These are phyloP conservation scores for Debaryomyces maramus DNA, from an alignment of 805 yeast species.

Conservation along the genomic window DNA sequence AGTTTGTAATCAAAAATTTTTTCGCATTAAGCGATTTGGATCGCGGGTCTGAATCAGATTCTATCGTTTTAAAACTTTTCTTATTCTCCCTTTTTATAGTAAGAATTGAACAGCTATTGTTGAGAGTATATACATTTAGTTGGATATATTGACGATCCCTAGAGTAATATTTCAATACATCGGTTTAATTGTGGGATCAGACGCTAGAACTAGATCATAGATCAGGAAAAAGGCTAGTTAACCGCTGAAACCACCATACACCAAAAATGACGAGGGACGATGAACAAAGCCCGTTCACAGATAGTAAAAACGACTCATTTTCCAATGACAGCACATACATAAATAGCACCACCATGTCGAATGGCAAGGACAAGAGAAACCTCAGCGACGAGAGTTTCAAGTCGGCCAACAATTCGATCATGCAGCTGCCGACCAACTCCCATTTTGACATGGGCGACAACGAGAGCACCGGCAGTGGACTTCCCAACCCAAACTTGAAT, in stretches of 20 bases:
- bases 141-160: too few species aligned
- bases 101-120: too few species aligned
- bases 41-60: constrained; percentile 1
- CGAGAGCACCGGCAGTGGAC: constrained; percentile 16
- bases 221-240: too few species aligned
- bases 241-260: neutral
- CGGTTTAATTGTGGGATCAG: neutral
- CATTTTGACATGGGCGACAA: constrained; percentile 2
- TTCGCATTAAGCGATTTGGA: neutral
- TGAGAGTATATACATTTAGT: too few species aligned
- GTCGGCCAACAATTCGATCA: constrained; percentile 11
- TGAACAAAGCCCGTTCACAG: constrained; percentile 7
- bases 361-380: constrained; percentile 6
- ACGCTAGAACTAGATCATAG: neutral
- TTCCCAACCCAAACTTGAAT: constrained; percentile 28
- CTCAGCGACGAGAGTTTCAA: constrained; percentile 19
- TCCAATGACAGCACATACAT: neutral
- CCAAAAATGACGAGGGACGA: neutral
- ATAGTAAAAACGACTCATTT: neutral
- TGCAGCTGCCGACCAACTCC: constrained; percentile 1
- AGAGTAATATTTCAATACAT: too few species aligned
- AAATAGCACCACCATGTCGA: constrained; percentile 2
- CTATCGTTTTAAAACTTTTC: neutral
- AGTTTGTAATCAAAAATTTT: constrained; percentile 1
- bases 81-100: constrained; percentile 1